phyloP scores from a whole-genome alignment of 257 asterid genomes.

The Gentiana dahurica region DNA sequence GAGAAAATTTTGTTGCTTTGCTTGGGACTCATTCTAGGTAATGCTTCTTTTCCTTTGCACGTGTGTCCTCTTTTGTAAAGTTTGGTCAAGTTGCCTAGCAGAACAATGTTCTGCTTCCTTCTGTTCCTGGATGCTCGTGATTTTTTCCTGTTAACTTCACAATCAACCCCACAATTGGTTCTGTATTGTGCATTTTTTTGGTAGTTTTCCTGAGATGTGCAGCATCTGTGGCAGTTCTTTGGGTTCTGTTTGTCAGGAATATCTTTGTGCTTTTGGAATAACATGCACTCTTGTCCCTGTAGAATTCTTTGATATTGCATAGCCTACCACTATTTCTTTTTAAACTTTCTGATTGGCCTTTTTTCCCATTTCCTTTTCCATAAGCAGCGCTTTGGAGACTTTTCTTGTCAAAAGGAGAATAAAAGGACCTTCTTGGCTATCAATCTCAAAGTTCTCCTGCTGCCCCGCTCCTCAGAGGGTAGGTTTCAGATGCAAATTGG shows the following conservation, averaged over 20 bases:
- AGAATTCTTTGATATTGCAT: too few relatives aligned
- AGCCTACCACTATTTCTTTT: too few relatives aligned
- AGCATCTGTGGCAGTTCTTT: too few relatives aligned
- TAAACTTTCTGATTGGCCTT: not conserved
- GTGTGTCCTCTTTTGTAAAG: not conserved
- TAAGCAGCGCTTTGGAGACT: conserved; percentile 75
- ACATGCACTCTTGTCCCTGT: too few relatives aligned
- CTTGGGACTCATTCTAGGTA: conserved; percentile 96
- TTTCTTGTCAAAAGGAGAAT: conserved; percentile 81
- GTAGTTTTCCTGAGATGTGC: not conserved
- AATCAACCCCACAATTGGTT: too few relatives aligned
- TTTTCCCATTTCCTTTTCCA: conserved; percentile 8
- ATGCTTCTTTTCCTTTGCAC: conserved; percentile 2
- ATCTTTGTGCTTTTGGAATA: too few relatives aligned
- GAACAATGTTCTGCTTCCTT: not conserved
- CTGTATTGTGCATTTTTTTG: not conserved
- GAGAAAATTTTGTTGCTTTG: conserved; percentile 64
- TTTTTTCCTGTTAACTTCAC: not conserved
- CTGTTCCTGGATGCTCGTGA: not conserved
- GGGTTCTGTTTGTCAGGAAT: too few relatives aligned
- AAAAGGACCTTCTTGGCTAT: conserved; percentile 94
- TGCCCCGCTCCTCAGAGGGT: conserved; percentile 58
- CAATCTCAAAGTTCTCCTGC: conserved; percentile 63
- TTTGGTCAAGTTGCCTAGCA: not conserved
- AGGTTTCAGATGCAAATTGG: conserved; percentile 20